phyloP scores from a whole-genome alignment of 768 basidiomycete genomes.

The Coprinopsis cinerea region DNA sequence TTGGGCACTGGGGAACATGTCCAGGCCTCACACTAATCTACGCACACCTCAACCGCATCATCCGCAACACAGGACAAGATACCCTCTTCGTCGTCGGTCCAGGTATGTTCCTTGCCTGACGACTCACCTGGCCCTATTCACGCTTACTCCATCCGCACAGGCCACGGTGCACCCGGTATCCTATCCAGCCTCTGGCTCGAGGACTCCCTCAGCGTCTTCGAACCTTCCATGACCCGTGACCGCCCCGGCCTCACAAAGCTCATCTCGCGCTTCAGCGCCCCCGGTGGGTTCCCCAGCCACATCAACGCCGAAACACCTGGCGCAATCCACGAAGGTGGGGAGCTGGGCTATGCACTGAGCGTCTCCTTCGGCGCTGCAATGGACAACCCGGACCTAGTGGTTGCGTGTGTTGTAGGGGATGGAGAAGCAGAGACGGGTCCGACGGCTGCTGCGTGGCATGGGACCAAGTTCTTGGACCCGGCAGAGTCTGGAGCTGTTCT shows the following conservation, averaged over 20 bases:
- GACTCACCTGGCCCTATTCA: no score
- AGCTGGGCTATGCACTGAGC: conserved; percentile 83
- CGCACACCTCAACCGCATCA: conserved; percentile 64
- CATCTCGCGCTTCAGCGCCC: conserved; percentile 69
- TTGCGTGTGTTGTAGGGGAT: conserved; percentile 80
- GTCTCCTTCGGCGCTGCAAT: conserved; percentile 87
- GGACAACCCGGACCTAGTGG: conserved; percentile 85
- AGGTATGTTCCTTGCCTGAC: conserved; percentile 31
- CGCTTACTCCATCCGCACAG: conserved; percentile 21
- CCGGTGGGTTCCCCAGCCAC: conserved; percentile 75
- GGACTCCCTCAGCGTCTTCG: conserved; percentile 56
- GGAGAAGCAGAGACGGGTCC: conserved; percentile 84
- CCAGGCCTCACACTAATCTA: conserved; percentile 69
- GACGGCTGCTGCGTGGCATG: conserved; percentile 79
- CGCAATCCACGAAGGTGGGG: conserved; percentile 87
- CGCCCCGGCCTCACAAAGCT: conserved; percentile 57
- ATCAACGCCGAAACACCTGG: conserved; percentile 86
- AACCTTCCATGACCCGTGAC: conserved; percentile 53
- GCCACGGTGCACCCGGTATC: conserved; percentile 83
- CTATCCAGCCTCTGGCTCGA: conserved; percentile 87
- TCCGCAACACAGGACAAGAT: conserved; percentile 54
- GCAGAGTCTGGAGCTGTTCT: conserved; percentile 85
- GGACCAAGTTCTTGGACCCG: conserved; percentile 87
- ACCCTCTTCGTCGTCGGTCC: conserved; percentile 79
- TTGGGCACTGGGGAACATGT: conserved; percentile 84